Evolutionary conservation across 2,329 filamentous ascomycete genomes (phyloP).

Genomic region (Aspergillus intermedius): DNA sequence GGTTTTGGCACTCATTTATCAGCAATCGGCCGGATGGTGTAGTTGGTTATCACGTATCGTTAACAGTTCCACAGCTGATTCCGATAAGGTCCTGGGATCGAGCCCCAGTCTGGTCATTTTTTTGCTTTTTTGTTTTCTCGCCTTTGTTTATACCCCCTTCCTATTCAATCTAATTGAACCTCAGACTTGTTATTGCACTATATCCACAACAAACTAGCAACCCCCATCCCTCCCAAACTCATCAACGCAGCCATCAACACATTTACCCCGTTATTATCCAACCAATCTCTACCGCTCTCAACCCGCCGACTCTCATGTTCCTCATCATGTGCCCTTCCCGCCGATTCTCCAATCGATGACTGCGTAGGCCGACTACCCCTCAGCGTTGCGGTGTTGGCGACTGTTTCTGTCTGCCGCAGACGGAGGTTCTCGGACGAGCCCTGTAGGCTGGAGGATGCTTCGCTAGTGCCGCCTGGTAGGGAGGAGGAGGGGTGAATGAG

Average conservation of each 20-base stretch:
- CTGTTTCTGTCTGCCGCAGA: constrained; percentile 22
- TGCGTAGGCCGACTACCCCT: constrained; percentile 13
- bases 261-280: constrained; percentile 96
- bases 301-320: constrained; percentile 56
- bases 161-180: neutral
- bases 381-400: constrained; percentile 23
- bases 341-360: constrained; percentile 9
- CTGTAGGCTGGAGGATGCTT: constrained; percentile 1
- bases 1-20: too few relatives aligned
- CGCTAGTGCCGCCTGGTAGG: constrained; percentile 12
- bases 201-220: constrained; percentile 34
- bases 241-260: constrained; percentile 80
- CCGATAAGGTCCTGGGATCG: constrained; percentile 8
- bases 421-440: constrained; percentile 11
- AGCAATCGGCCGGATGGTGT: constrained; percentile 20
- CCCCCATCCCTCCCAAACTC: constrained; percentile 69
- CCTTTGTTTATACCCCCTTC: neutral
- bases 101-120: constrained; percentile 4
- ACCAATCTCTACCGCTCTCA: constrained; percentile 63
- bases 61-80: constrained; percentile 15
- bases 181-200: neutral
- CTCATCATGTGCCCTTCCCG: constrained; percentile 11
- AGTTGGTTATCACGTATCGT: constrained; percentile 29
- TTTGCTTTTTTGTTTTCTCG: neutral
- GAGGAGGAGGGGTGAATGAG: constrained; percentile 31